Evolutionary conservation across 2,329 filamentous ascomycete species (phyloP), one percentile per base, ranked within the genome.

Genomic region (Lasiodiplodia hormozganensis): DNA sequence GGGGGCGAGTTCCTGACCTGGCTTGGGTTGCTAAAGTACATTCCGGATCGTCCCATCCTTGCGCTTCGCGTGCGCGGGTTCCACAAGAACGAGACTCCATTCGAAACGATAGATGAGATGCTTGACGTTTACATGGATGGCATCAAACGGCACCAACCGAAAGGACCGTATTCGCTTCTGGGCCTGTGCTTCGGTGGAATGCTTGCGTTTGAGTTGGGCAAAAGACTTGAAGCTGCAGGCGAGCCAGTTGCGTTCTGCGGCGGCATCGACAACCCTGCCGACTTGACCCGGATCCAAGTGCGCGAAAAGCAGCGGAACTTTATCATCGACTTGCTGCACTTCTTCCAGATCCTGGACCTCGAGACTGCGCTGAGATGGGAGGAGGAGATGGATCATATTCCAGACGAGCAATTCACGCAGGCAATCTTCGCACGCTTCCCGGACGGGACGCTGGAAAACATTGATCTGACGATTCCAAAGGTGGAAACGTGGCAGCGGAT

Each of bases 321-420:
- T 31, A 36, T 68, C 67, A 68, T 68, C 67, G 67, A 68, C 34
- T 38, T 68, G 57, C 51, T 68, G 57, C 67, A 68, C 40, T 68
- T 68, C 31, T 68, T 68, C 58, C 67, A 68, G 52, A 28, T 68
- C 28, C n/a, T 68, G 51, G 57, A 64, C 8, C 4, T 64, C 4
- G 67, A 68, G 34, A 65, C 57, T 14, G 67, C 67, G n/a, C 1
- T 68, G 40, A 40, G 4, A 8, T 68, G 67, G 67, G 67, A 68
- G 56, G 38, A 68, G 18, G 67, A 68, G 23, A 68, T 68, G 67
- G 58, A 68, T 16, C 25, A 68, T 23, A 65, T 68, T 34, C 67
- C 67, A 10, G 67, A 68, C 12, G 58, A 62, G 1, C 40, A 68
- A 5, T 68, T 68, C 38, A 68, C 67, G 10, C 47, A 60, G 38